These are phyloP conservation scores for Tremella fuciformis DNA, from an alignment of 768 basidiomycete species.

Conservation along the genomic window DNA sequence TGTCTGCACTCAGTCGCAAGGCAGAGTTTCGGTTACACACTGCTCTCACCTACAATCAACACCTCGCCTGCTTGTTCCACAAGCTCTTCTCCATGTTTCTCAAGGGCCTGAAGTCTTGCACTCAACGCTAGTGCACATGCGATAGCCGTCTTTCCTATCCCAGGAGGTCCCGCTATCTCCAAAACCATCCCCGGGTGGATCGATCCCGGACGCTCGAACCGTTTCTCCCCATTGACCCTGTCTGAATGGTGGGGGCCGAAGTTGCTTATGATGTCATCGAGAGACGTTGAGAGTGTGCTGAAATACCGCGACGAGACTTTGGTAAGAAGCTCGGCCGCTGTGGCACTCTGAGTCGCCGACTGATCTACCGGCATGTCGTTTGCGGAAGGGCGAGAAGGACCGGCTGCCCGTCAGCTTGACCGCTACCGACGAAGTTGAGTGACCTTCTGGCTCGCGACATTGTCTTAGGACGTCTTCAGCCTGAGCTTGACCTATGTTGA, in stretches of 20 bases:
- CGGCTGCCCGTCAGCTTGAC: not conserved
- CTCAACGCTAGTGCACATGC: slow-evolving; percentile 30
- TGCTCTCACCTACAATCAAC: slow-evolving; percentile 40
- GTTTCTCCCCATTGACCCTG: slow-evolving; percentile 4
- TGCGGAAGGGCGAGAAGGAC: not conserved
- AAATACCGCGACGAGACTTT: slow-evolving; percentile 16
- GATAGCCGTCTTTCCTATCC: slow-evolving; percentile 45
- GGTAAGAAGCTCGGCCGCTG: slow-evolving; percentile 27
- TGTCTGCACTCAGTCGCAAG: slow-evolving; percentile 27
- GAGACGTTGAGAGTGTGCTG: slow-evolving; percentile 29
- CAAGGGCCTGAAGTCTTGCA: slow-evolving; percentile 20
- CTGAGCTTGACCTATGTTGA: slow-evolving; percentile 23
- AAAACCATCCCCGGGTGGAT: slow-evolving; percentile 42
- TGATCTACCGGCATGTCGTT: not conserved
- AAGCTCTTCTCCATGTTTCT: not conserved
- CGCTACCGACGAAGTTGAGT: slow-evolving; percentile 1
- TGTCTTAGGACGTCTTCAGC: slow-evolving; percentile 40
- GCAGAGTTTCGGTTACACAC: too few relatives aligned
- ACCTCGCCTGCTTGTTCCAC: slow-evolving; percentile 30
- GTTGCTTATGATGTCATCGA: slow-evolving; percentile 39
- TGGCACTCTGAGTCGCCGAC: slow-evolving; percentile 8
- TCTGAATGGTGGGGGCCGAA: slow-evolving; percentile 13
- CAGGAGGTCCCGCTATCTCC: slow-evolving; percentile 48
- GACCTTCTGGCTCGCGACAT: slow-evolving; percentile 24
- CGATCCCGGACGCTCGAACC: slow-evolving; percentile 6